Percentiles rank a stretch among this genome's conserved stretches.
phyloP scores from a whole-genome alignment of 495 filamentous ascomycete species.

The Friedmanniomyces simplex region DNA sequence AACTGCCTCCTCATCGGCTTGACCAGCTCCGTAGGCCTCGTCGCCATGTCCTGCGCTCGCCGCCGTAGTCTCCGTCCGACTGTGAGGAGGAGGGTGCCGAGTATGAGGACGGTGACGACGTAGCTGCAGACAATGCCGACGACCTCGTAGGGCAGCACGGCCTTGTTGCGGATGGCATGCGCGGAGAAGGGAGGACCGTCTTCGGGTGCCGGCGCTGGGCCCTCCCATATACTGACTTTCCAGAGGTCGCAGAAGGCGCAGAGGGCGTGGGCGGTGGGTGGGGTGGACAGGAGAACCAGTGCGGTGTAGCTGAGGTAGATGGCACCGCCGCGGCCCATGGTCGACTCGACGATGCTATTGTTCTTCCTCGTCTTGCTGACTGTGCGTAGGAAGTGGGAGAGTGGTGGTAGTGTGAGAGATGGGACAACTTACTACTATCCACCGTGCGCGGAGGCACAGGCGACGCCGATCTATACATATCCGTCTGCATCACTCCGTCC shows the following conservation, averaged over 20 bases:
- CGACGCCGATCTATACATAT: neutral
- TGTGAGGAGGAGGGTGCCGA: constrained; percentile 46
- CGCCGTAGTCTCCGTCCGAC: constrained; percentile 51
- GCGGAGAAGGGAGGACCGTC: constrained; percentile 24
- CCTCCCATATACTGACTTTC: constrained; percentile 16
- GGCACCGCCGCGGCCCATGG: constrained; percentile 15
- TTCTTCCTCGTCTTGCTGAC: neutral
- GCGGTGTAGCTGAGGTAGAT: constrained; percentile 19
- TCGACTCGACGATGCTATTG: neutral
- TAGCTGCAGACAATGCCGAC: constrained; percentile 23
- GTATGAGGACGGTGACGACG: constrained; percentile 19
- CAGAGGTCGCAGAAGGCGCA: constrained; percentile 11
- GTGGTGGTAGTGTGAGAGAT: neutral
- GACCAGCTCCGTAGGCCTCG: constrained; percentile 54
- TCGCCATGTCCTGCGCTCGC: constrained; percentile 42
- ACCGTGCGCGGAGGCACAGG: neutral
- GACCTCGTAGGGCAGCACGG: constrained; percentile 22
- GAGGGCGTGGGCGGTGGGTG: neutral
- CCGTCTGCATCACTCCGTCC: neutral
- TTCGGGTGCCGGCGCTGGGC: constrained; percentile 21
- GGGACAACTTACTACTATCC: neutral
- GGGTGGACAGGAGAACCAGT: constrained; percentile 5
- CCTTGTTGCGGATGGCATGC: constrained; percentile 20
- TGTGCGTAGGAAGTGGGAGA: neutral
- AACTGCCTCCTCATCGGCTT: constrained; percentile 31